A percentile compares a stretch with the other conserved stretches of the same genome.
These are phyloP conservation scores for Trichothecium sympodiale DNA, from an alignment of 2,329 filamentous ascomycete genomes.

Conservation along the genomic window DNA sequence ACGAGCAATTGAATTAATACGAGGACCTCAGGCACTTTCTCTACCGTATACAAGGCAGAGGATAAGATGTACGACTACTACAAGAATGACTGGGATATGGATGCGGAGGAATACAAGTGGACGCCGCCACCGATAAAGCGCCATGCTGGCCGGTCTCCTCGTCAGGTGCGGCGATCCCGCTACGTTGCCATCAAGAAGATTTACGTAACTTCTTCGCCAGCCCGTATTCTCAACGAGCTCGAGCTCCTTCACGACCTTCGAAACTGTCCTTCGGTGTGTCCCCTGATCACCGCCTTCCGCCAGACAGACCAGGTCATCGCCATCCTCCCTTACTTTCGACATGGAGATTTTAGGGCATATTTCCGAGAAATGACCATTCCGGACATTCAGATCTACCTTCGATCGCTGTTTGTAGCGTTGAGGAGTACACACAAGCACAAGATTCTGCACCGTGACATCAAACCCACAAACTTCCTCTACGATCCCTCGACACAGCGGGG, in stretches of 20 bases:
- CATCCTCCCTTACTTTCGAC: constrained; percentile 88
- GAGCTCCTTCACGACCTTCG: constrained; percentile 84
- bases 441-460: constrained; percentile 92
- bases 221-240: constrained; percentile 90
- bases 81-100: constrained; percentile 78
- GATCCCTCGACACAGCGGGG: constrained; percentile 70
- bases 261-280: constrained; percentile 76
- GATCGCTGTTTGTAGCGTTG: constrained; percentile 77
- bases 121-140: constrained; percentile 54
- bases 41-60: constrained; percentile 97
- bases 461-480: constrained; percentile 96
- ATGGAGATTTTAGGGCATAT: constrained; percentile 89
- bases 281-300: constrained; percentile 93
- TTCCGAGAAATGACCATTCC: constrained; percentile 79
- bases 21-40: constrained; percentile 73
- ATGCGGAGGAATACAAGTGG: constrained; percentile 56
- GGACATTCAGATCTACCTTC: constrained; percentile 85
- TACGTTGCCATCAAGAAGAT: constrained; percentile 99
- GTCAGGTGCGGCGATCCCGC: constrained; percentile 35
- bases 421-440: constrained; percentile 69
- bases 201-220: constrained; percentile 91
- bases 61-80: constrained; percentile 78
- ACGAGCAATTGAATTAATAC: constrained; percentile 5
- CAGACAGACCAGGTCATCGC: constrained; percentile 90
- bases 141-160: constrained; percentile 15